A percentile compares a stretch with the other conserved stretches of the same genome.
Evolutionary conservation across 768 basidiomycete genomes (phyloP).

Genomic region (Pisolithus tinctorius): DNA sequence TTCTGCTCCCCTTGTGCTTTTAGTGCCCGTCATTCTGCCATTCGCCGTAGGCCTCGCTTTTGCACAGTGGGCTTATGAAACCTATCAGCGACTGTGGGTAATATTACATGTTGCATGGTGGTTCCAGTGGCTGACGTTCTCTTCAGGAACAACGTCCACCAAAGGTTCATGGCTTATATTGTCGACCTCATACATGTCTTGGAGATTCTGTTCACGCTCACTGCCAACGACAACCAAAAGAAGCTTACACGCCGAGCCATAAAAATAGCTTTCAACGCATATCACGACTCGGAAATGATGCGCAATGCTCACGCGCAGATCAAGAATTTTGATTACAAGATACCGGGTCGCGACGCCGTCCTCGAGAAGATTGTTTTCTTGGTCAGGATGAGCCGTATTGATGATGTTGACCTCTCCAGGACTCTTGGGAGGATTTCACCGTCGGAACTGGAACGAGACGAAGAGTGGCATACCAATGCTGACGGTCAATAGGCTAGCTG

Average conservation of each 20-base stretch:
- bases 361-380: too few species aligned
- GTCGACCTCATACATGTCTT: background rate
- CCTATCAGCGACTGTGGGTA: conserved; percentile 2
- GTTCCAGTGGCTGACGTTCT: background rate
- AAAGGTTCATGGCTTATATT: background rate
- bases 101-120: background rate
- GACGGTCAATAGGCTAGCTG: too few species aligned
- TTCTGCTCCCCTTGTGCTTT: background rate
- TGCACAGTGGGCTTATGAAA: background rate
- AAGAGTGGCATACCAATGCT: too few species aligned
- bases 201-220: background rate
- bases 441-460: too few species aligned
- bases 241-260: background rate
- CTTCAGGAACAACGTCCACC: background rate
- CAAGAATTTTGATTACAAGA: background rate
- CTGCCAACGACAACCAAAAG: background rate
- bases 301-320: background rate
- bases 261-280: background rate
- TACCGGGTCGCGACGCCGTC: too few species aligned
- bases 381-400: too few species aligned
- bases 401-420: too few species aligned
- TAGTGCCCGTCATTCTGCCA: background rate
- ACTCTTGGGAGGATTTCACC: too few species aligned
- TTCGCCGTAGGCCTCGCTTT: background rate
- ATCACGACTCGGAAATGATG: background rate